Evolutionary conservation across 2,329 filamentous ascomycete genomes (phyloP).

Genomic region (Conoideocrella luteorostrata): DNA sequence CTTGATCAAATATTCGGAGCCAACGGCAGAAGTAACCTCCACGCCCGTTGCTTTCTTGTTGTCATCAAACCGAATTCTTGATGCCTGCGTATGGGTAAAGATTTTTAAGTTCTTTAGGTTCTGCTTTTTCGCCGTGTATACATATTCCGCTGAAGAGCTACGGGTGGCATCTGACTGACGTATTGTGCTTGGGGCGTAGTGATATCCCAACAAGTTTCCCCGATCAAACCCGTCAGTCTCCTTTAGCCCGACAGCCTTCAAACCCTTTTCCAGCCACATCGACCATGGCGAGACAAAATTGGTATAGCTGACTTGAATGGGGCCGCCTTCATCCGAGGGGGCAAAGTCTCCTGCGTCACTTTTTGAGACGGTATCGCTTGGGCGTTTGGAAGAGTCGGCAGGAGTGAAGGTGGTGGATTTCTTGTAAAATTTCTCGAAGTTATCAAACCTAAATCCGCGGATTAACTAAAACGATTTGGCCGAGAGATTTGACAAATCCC

Average conservation of each 20-base stretch:
- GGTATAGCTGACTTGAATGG: slow-evolving; percentile 20
- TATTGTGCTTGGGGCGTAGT: slow-evolving; percentile 16
- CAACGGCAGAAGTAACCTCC: slow-evolving; percentile 11
- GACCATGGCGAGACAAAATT: slow-evolving; percentile 19
- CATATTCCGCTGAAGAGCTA: slow-evolving; percentile 20
- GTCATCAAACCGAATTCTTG: slow-evolving; percentile 36
- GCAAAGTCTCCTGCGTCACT: slow-evolving; percentile 22
- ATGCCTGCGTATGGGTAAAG: slow-evolving; percentile 34
- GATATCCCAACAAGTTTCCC: slow-evolving; percentile 19
- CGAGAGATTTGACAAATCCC: too few relatives aligned
- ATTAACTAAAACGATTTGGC: not conserved
- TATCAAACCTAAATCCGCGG: slow-evolving; percentile 4
- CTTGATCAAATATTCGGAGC: slow-evolving; percentile 2
- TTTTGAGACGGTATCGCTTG: slow-evolving; percentile 16
- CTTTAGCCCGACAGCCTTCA: slow-evolving; percentile 21
- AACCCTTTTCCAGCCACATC: slow-evolving; percentile 15
- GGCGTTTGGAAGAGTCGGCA: slow-evolving; percentile 14
- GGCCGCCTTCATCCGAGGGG: slow-evolving; percentile 12
- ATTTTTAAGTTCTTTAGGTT: slow-evolving; percentile 27
- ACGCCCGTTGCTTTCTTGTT: slow-evolving; percentile 35
- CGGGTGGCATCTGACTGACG: slow-evolving; percentile 15
- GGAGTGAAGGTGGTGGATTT: slow-evolving; percentile 20
- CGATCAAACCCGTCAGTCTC: slow-evolving; percentile 15
- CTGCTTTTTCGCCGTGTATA: slow-evolving; percentile 19
- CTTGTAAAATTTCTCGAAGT: slow-evolving; percentile 22